A percentile compares a stretch with the other conserved stretches of the same genome.
Conservation (phyloP, 306 rosid species). For the Rosa multiflora region DNA sequence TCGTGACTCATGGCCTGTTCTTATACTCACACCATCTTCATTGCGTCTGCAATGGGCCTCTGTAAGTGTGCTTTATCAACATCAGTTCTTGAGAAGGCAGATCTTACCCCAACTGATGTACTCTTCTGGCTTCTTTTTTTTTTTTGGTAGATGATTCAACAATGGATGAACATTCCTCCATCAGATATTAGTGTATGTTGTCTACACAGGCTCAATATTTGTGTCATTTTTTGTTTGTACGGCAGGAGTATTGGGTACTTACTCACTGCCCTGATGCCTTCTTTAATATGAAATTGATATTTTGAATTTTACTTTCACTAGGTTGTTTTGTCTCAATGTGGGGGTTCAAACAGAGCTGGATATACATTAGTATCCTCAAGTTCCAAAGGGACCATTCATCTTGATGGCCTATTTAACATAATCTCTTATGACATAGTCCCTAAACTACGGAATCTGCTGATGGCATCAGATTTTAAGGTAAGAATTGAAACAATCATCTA, state of each 20-base stretch:
- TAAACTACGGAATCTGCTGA: conserved; percentile 65
- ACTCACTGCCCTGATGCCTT: conserved; percentile 15
- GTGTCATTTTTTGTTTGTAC: neutral
- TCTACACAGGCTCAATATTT: conserved; percentile 25
- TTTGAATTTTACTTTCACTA: conserved; percentile 19
- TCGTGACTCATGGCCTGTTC: conserved; percentile 96
- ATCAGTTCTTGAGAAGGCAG: conserved; percentile 22
- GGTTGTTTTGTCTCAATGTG: conserved; percentile 84
- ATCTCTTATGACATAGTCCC: conserved; percentile 89
- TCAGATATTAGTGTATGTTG: conserved; percentile 79
- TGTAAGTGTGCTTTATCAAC: conserved; percentile 49
- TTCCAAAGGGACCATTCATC: conserved; percentile 54
- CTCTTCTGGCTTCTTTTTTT: conserved; percentile 19
- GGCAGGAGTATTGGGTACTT: neutral
- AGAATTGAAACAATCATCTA: neutral
- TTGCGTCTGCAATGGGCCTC: conserved; percentile 93
- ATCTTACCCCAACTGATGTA: conserved; percentile 22
- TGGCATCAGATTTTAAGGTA: conserved; percentile 86
- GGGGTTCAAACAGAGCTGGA: conserved; percentile 85
- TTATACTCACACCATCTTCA: conserved; percentile 83
- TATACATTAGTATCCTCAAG: conserved; percentile 69
- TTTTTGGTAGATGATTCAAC: conserved; percentile 75
- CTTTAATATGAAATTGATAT: conserved; percentile 11
- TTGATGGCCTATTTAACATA: conserved; percentile 87
- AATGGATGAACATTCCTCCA: conserved; percentile 85